Percentiles rank a stretch among this genome's conserved stretches.
These are phyloP conservation scores for Neopestalotiopsis rosae DNA, from an alignment of 2,329 filamentous ascomycete species.

Conservation along the genomic window DNA sequence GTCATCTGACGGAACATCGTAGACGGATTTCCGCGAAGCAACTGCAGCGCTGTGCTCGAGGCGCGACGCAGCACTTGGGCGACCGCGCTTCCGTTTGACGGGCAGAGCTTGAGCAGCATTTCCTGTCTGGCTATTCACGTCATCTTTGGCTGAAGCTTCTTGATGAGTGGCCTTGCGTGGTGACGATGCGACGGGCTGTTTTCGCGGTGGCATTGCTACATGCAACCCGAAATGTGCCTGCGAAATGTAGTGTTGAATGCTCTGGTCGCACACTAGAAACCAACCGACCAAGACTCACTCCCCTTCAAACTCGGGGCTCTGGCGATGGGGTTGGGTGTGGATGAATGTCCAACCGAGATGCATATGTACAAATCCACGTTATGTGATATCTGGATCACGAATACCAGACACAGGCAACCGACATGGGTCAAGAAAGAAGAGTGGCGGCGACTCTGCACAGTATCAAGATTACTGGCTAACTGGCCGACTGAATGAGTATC, in stretches of 20 bases:
- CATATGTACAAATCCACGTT: too few relatives aligned
- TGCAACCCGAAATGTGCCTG: neutral
- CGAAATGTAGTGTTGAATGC: neutral
- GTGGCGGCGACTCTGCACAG: too few relatives aligned
- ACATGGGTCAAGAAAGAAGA: too few relatives aligned
- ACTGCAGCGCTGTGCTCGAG: neutral
- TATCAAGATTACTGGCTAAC: too few relatives aligned
- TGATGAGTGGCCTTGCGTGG: neutral
- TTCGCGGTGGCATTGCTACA: neutral
- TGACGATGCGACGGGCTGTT: neutral
- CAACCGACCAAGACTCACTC: too few relatives aligned
- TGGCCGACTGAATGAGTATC: too few relatives aligned
- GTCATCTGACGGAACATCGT: constrained; percentile 20
- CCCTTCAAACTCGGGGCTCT: too few relatives aligned
- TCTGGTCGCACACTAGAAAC: too few relatives aligned
- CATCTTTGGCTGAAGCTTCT: neutral
- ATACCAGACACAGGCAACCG: too few relatives aligned
- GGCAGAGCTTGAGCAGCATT: neutral
- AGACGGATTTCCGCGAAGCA: constrained; percentile 8
- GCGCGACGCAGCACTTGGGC: constrained; percentile 15
- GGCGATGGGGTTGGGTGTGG: too few relatives aligned
- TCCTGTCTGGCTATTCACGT: neutral
- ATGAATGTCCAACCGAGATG: too few relatives aligned
- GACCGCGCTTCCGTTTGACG: constrained; percentile 16
- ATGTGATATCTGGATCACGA: too few relatives aligned